Conservation (phyloP, 164 flowering plant species). For the Magnolia kwangsiensis region DNA sequence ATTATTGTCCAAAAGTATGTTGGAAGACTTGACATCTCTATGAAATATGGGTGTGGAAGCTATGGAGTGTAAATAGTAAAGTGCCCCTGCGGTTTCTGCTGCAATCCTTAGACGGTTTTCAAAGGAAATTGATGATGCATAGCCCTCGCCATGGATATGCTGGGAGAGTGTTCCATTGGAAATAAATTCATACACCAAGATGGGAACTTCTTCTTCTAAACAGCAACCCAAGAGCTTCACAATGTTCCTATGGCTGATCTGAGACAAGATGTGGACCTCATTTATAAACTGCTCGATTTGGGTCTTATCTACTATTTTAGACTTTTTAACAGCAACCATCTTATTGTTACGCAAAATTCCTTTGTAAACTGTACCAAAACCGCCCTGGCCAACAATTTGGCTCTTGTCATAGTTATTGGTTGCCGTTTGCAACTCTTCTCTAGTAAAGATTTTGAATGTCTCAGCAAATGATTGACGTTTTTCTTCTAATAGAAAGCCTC, state of each 20-base stretch:
- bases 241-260: conserved; percentile 6
- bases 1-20: conserved; percentile 3
- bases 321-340: conserved; percentile 18
- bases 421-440: conserved; percentile 15
- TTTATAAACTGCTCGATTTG: conserved; percentile 8
- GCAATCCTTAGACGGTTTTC: conserved; percentile 1
- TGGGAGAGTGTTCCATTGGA: conserved; percentile 6
- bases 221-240: conserved; percentile 9
- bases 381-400: conserved; percentile 17
- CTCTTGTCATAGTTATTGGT: conserved; percentile 13
- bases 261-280: conserved; percentile 3
- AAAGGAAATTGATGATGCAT: not conserved
- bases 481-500: too few relatives aligned
- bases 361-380: conserved; percentile 20
- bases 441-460: not conserved
- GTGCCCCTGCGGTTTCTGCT: conserved; percentile 4
- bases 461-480: not conserved
- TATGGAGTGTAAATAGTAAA: not conserved
- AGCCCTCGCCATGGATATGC: conserved; percentile 1
- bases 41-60: too few relatives aligned
- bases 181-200: conserved; percentile 5
- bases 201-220: not conserved
- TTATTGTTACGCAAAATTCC: conserved; percentile 13
- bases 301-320: conserved; percentile 8
- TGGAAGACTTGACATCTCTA: not conserved